Evolutionary conservation across 768 basidiomycete species (phyloP), one percentile per base, ranked within the genome.

Genomic region (Lactarius hatsudake): DNA sequence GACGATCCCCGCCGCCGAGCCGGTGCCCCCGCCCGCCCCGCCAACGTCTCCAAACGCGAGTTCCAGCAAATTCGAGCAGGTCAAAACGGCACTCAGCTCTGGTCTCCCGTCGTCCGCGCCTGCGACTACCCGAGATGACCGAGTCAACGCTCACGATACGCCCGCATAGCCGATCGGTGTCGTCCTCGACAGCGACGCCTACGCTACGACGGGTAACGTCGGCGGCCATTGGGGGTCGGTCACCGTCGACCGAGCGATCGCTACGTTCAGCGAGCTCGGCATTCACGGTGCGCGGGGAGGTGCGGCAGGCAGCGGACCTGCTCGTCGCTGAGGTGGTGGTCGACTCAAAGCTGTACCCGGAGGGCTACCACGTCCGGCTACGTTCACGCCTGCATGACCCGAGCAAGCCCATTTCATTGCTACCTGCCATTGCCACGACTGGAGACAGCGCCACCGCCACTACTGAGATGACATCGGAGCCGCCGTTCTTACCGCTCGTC

Each of bases 291-390:
- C 86, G 85, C 59, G 86, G 86, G 48, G 87, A 87, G 71, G 81
- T 88, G 65, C 82, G 81, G 63, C 80, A 82, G 54, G 78, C 81
- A n/a, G 82, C 83, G 61, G 93, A 96, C 74, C 76, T 94, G 56
- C 77, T 94, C 23, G 85, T 94, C 20, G 85, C 85, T 2, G 94
- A 96, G 76, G 74, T 94, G 36, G 84, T 94, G 32, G 82, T 94
- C 32, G 93, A 95, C 77, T 87, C 90, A 63, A 90, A 89, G 75
- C 79, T 91, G 65, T 94, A 91, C 77, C 85, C 89, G 0, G 81
- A 83, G 51, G 92, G 92, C n/a, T 94, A 92, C 68, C 79, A 82
- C 32, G 80, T 91, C 32, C 68, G 74, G 3, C 72, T 87, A 53
- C 73, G 73, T 56, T 86, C 86, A 30, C 76, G 72, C 28, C 75